Evolutionary conservation across 2,329 filamentous ascomycete genomes (phyloP).

Genomic region (Sarocladium strictum): DNA sequence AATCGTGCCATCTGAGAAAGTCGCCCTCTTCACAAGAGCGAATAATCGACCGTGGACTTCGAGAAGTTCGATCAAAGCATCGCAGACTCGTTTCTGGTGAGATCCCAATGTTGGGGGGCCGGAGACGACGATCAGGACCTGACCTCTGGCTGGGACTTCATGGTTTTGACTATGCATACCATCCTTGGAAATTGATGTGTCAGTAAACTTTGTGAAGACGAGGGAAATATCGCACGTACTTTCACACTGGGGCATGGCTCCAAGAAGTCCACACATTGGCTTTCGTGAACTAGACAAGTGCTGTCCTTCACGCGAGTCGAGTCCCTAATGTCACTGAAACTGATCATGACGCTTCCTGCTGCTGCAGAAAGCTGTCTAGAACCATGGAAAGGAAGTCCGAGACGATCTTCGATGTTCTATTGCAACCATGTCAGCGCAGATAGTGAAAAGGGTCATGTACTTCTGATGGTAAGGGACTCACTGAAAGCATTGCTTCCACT

Average conservation of each 20-base stretch:
- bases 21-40: conserved; percentile 39
- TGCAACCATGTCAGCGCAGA: not conserved
- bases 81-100: conserved; percentile 29
- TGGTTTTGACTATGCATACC: not conserved
- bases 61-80: conserved; percentile 26
- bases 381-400: not conserved
- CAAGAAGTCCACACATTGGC: conserved; percentile 35
- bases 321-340: conserved; percentile 56
- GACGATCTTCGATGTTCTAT: not conserved
- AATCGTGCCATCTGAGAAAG: conserved; percentile 36
- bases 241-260: not conserved
- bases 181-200: not conserved
- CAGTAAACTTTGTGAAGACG: not conserved
- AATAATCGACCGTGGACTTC: conserved; percentile 44
- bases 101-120: conserved; percentile 14
- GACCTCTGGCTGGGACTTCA: not conserved
- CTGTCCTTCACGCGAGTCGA: conserved; percentile 44
- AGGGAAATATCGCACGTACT: not conserved
- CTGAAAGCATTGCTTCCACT: conserved; percentile 38
- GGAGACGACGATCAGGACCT: conserved; percentile 16
- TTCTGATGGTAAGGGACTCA: conserved; percentile 18
- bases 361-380: not conserved
- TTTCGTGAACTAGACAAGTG: conserved; percentile 33
- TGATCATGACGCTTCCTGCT: conserved; percentile 23
- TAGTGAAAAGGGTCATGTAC: not conserved